phyloP scores from a whole-genome alignment of 345 rosid genomes.

The Gossypioides kirkii region DNA sequence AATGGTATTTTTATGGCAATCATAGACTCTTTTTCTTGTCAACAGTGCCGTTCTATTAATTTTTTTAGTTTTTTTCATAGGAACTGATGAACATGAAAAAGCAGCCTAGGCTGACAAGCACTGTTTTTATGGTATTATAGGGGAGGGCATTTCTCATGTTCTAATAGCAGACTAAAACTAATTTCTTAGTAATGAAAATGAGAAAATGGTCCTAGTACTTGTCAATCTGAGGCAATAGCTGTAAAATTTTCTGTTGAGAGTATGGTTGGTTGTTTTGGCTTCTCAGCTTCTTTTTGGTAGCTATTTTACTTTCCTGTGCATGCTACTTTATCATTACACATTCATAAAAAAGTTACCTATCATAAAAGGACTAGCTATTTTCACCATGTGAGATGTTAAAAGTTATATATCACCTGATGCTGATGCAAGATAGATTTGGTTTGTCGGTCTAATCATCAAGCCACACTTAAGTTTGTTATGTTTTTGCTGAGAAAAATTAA shows the following conservation, averaged over 20 bases:
- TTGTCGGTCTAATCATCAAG: not conserved
- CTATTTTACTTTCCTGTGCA: not conserved
- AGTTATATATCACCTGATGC: not conserved
- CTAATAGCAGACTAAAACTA: not conserved
- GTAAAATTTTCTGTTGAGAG: not conserved
- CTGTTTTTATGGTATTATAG: not conserved
- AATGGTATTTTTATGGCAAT: not conserved
- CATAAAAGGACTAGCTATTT: not conserved
- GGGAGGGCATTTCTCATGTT: not conserved
- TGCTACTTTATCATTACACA: not conserved
- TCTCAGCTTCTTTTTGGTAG: not conserved
- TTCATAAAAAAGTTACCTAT: not conserved
- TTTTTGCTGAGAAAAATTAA: not conserved
- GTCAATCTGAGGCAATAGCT: too few species aligned
- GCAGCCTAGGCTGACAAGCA: not conserved
- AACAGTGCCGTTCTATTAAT: not conserved
- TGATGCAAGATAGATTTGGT: not conserved
- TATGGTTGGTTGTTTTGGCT: not conserved
- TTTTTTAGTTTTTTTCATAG: not conserved
- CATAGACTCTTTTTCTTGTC: not conserved
- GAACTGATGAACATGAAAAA: not conserved
- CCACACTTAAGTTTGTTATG: not conserved
- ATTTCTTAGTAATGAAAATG: not conserved
- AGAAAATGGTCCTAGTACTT: not conserved
- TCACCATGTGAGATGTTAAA: not conserved